A percentile compares a stretch with the other conserved stretches of the same genome.
phyloP scores from a whole-genome alignment of 257 asterid genomes.

The Plantago ovata region DNA sequence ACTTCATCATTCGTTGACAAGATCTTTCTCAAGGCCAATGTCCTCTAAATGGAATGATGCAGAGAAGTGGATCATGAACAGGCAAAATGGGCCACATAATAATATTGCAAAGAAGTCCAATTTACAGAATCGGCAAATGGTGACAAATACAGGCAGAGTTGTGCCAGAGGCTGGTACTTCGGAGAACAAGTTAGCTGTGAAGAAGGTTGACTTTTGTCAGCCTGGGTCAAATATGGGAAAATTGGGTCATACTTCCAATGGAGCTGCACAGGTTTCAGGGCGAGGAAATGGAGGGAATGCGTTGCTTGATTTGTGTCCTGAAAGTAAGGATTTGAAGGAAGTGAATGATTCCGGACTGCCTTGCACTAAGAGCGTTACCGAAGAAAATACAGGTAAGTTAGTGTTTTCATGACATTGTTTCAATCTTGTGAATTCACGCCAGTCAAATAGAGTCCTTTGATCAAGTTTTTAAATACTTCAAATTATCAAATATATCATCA shows the following conservation, averaged over 20 bases:
- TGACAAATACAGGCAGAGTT: slow-evolving; percentile 39
- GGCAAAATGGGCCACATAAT: slow-evolving; percentile 52
- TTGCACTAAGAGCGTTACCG: slow-evolving; percentile 48
- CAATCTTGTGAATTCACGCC: too few species aligned
- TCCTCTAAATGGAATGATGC: slow-evolving; percentile 98
- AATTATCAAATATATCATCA: too few species aligned
- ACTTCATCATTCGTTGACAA: slow-evolving; percentile 47
- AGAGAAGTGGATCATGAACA: slow-evolving; percentile 94
- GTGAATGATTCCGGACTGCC: slow-evolving; percentile 35
- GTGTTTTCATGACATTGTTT: neutral
- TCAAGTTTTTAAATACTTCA: neutral
- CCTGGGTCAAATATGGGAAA: slow-evolving; percentile 43
- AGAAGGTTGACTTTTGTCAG: slow-evolving; percentile 73
- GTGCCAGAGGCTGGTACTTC: slow-evolving; percentile 49
- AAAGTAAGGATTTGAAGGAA: slow-evolving; percentile 58
- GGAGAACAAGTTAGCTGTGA: slow-evolving; percentile 53
- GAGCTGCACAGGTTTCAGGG: slow-evolving; percentile 30
- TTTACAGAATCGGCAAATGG: slow-evolving; percentile 41
- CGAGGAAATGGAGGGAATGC: slow-evolving; percentile 31
- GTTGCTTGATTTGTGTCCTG: slow-evolving; percentile 46
- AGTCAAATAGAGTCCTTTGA: too few species aligned
- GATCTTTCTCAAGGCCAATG: slow-evolving; percentile 73
- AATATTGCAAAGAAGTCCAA: slow-evolving; percentile 46
- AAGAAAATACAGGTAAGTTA: slow-evolving; percentile 62
- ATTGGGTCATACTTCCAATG: slow-evolving; percentile 38